phyloP scores from a whole-genome alignment of 306 rosid genomes.

The Cicer cuneatum region DNA sequence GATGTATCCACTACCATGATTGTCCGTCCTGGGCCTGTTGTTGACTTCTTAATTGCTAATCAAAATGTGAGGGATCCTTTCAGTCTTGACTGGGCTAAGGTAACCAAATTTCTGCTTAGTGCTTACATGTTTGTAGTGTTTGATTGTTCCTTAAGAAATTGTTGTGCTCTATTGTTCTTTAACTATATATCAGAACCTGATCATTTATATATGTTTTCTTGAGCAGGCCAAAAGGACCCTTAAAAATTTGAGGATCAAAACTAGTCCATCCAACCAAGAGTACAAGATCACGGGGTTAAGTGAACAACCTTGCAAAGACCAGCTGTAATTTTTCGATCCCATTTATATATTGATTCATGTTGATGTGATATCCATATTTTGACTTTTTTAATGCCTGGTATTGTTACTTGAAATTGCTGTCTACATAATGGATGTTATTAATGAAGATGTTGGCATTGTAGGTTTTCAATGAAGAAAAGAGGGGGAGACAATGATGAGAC shows the following conservation, averaged over 20 bases:
- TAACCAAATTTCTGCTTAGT: slow-evolving; percentile 34
- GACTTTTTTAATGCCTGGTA: background rate
- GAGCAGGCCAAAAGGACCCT: slow-evolving; percentile 80
- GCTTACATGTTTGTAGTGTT: background rate
- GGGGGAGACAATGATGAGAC: slow-evolving; percentile 53
- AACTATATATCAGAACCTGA: background rate
- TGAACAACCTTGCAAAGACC: slow-evolving; percentile 78
- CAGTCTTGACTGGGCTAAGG: slow-evolving; percentile 85
- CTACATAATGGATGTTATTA: background rate
- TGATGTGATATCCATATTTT: background rate
- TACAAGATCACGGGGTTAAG: slow-evolving; percentile 90
- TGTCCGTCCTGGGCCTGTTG: slow-evolving; percentile 86
- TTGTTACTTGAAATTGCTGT: background rate
- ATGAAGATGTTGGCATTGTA: slow-evolving; percentile 25
- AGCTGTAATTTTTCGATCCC: slow-evolving; percentile 48
- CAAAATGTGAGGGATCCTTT: slow-evolving; percentile 79
- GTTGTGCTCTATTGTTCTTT: background rate
- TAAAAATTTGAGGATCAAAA: slow-evolving; percentile 77
- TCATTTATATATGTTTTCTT: background rate
- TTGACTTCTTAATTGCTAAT: slow-evolving; percentile 80
- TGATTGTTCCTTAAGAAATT: slow-evolving; percentile 1
- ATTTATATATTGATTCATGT: background rate
- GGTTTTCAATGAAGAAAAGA: slow-evolving; percentile 70
- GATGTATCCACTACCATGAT: slow-evolving; percentile 97
- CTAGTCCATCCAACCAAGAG: slow-evolving; percentile 72